A percentile compares a stretch with the other conserved stretches of the same genome.
phyloP scores from a whole-genome alignment of 1,284 basidiomycete genomes.

The Singerocomus inundabilis region DNA sequence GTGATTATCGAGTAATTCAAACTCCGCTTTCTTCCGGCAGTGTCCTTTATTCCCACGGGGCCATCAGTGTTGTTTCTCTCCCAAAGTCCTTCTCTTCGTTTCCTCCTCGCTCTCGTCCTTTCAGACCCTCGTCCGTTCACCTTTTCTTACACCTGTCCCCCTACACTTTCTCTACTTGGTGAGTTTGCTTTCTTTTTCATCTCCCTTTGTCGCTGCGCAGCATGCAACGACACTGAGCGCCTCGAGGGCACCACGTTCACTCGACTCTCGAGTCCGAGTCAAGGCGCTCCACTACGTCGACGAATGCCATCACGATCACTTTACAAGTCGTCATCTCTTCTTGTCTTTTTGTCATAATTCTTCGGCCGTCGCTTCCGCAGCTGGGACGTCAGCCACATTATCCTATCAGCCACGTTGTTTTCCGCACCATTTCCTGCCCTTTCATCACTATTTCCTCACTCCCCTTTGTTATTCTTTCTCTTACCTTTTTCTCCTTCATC shows the following conservation, averaged over 20 bases:
- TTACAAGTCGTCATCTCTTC: background rate
- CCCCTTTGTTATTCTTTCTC: constrained; percentile 5
- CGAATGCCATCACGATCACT: constrained; percentile 8
- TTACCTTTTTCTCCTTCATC: constrained; percentile 2
- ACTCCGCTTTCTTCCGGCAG: constrained; percentile 27
- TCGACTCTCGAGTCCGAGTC: constrained; percentile 6
- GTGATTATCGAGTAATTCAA: constrained; percentile 15
- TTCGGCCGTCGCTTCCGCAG: constrained; percentile 3
- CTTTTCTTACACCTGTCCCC: constrained; percentile 20
- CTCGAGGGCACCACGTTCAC: constrained; percentile 33
- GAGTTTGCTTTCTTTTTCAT: constrained; percentile 16
- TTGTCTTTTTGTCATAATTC: background rate
- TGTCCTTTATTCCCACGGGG: constrained; percentile 32
- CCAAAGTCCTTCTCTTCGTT: constrained; percentile 31
- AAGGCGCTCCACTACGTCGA: constrained; percentile 2
- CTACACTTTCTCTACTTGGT: constrained; percentile 20
- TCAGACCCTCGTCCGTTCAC: constrained; percentile 22
- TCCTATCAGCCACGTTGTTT: constrained; percentile 16
- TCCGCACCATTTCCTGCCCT: constrained; percentile 18
- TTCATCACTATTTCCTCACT: constrained; percentile 6
- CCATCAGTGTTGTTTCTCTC: constrained; percentile 34
- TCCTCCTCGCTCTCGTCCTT: constrained; percentile 32
- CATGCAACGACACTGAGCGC: constrained; percentile 15
- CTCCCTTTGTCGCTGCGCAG: constrained; percentile 7
- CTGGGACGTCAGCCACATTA: constrained; percentile 28